Evolutionary conservation across 768 basidiomycete species (phyloP).

Genomic region (Tricholoma matsutake): DNA sequence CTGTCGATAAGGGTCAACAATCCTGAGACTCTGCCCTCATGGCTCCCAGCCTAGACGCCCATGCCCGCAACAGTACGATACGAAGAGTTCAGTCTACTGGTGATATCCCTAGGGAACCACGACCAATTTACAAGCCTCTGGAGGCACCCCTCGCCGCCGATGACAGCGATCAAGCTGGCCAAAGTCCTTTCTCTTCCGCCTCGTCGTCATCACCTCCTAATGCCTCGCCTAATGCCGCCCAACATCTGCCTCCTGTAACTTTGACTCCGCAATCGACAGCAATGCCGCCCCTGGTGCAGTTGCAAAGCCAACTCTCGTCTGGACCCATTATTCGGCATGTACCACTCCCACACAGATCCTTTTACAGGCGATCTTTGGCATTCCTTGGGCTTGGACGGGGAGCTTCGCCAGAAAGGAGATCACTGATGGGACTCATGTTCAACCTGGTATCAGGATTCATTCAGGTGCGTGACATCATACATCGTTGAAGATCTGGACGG

Average conservation of each 20-base stretch:
- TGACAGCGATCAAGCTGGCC: constrained; percentile 5
- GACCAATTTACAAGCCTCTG: constrained; percentile 14
- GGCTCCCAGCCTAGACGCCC: constrained; percentile 11
- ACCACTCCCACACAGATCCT: constrained; percentile 10
- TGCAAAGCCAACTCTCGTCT: not conserved
- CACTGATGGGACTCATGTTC: constrained; percentile 51
- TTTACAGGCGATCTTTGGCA: constrained; percentile 27
- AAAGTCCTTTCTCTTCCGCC: not conserved
- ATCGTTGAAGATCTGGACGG: not conserved
- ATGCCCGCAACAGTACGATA: constrained; percentile 21
- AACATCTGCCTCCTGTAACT: not conserved
- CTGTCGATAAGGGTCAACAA: not conserved
- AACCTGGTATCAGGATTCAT: constrained; percentile 45
- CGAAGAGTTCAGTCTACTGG: constrained; percentile 39
- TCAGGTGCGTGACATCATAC: constrained; percentile 33
- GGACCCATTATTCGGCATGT: not conserved
- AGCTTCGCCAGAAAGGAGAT: constrained; percentile 49
- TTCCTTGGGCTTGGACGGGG: constrained; percentile 54
- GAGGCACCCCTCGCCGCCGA: constrained; percentile 16
- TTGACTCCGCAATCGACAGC: not conserved
- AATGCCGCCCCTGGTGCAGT: not conserved
- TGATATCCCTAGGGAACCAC: constrained; percentile 34
- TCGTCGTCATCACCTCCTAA: not conserved
- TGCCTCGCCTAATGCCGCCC: not conserved
- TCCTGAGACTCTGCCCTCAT: not conserved